Evolutionary conservation across 2,329 filamentous ascomycete species (phyloP).

Genomic region (Hypoxylon sp.): DNA sequence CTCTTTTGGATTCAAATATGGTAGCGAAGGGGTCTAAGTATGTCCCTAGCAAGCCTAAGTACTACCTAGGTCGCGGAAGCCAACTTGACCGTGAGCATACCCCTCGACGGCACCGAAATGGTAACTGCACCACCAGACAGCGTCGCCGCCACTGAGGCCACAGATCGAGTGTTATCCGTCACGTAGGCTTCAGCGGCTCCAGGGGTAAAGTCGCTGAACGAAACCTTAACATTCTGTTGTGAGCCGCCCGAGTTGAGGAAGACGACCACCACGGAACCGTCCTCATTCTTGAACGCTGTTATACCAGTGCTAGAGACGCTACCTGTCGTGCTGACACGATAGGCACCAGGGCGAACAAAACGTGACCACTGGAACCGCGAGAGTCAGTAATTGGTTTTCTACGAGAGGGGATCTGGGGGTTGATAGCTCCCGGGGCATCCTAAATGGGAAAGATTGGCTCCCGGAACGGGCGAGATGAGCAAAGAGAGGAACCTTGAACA

Average conservation of each 20-base stretch:
- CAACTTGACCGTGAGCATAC: constrained; percentile 42
- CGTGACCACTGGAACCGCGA: constrained; percentile 39
- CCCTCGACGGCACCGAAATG: constrained; percentile 33
- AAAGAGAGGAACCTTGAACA: not conserved
- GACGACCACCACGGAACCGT: constrained; percentile 45
- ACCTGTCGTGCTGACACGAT: constrained; percentile 42
- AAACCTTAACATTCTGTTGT: constrained; percentile 38
- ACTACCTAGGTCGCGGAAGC: constrained; percentile 12
- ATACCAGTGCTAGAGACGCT: constrained; percentile 38
- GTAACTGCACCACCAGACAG: constrained; percentile 32
- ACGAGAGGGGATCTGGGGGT: not conserved
- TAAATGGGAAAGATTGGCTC: not conserved
- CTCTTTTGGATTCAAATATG: too few species aligned
- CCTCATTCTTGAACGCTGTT: constrained; percentile 44
- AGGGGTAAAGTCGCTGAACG: constrained; percentile 31
- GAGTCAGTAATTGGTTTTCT: not conserved
- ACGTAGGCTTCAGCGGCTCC: constrained; percentile 34
- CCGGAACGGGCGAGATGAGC: not conserved
- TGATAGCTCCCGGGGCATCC: not conserved
- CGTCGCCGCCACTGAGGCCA: constrained; percentile 18
- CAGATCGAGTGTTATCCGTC: constrained; percentile 42
- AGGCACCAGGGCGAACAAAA: constrained; percentile 45
- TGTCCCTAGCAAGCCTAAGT: not conserved
- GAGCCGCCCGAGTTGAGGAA: constrained; percentile 44
- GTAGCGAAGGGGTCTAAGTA: too few species aligned